Evolutionary conservation across 148 eudicot species (phyloP), one percentile per base, ranked within the genome.

Genomic region (Nyssa sinensis): DNA sequence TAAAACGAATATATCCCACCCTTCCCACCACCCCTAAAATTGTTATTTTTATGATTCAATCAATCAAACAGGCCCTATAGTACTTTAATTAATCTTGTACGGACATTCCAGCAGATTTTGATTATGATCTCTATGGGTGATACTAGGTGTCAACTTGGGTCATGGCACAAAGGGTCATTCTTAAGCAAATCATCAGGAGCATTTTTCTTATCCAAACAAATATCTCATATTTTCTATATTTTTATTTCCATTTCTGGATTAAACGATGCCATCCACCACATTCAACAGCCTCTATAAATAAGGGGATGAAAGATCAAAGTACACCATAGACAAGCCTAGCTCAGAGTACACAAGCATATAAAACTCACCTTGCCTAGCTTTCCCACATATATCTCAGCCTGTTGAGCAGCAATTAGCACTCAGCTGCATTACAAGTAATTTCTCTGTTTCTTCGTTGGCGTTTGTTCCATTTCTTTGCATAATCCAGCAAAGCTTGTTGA

Each of bases 201-300:
- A 77, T 62, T 73, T 78, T 69, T 75, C 82, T 75, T 85, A 81
- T 81, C 85, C 83, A 81, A 63, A 32, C 76, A 75, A 62, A 69
- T 74, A 79, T 76, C 77, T 28, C 1, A 28, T 33, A 32, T 57
- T 60, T 78, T 28, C 25, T 23, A n/a, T n/a, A n/a, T 55, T 21
- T 72, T 66, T 31, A 13, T 16, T 34, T 57, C 29, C 63, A 67
- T 66, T 55, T 47, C 16, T 37, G 35, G 69, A 34, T 72, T 71
- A 67, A 51, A 67, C 65, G 61, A 74, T 78, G 28, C 64, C 29
- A 62, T 70, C 47, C 68, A 68, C 66, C 24, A 31, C 73, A 33
- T 62, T 67, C 72, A 62, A n/a, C 30, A 25, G 4, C 16, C 79
- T n/a, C n/a, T 79, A 81, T 85, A 85, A 79, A 82, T 85, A 82